Conservation (phyloP, 768 basidiomycete genomes). For the Piloderma croceum region DNA sequence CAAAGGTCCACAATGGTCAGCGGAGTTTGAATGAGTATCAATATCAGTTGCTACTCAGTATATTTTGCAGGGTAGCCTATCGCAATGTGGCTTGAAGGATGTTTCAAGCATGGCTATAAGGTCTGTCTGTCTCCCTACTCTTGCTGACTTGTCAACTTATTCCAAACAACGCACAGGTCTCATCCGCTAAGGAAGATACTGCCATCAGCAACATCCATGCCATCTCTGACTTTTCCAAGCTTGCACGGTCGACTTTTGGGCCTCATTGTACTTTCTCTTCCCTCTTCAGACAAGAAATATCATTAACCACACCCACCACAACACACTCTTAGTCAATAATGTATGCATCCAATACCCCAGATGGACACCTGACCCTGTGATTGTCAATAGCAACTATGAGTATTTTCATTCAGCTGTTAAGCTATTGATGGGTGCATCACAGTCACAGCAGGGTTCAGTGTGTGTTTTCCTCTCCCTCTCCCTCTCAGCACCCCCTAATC, state of each 20-base stretch:
- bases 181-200: slow-evolving; percentile 88
- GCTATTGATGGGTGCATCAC: slow-evolving; percentile 96
- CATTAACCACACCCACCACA: slow-evolving; percentile 2
- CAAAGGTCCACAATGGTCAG: too few species aligned
- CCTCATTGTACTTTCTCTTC: slow-evolving; percentile 96
- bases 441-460: slow-evolving; percentile 93
- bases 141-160: neutral
- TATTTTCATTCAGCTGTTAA: slow-evolving; percentile 98
- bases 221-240: slow-evolving; percentile 87
- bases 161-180: slow-evolving; percentile 1
- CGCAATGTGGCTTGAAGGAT: too few species aligned
- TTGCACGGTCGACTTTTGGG: slow-evolving; percentile 93
- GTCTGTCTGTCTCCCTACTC: slow-evolving; percentile 35
- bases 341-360: slow-evolving; percentile 98
- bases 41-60: too few species aligned
- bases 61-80: too few species aligned
- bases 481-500: too few species aligned
- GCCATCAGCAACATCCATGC: slow-evolving; percentile 94
- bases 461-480: too few species aligned
- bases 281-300: slow-evolving; percentile 1
- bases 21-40: too few species aligned
- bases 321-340: slow-evolving; percentile 75
- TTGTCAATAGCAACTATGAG: slow-evolving; percentile 96
- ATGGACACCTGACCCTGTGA: slow-evolving; percentile 97
- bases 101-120: slow-evolving; percentile 98